Conservation (phyloP, 140 eudicot species). For the Ambrosia hybrid region DNA sequence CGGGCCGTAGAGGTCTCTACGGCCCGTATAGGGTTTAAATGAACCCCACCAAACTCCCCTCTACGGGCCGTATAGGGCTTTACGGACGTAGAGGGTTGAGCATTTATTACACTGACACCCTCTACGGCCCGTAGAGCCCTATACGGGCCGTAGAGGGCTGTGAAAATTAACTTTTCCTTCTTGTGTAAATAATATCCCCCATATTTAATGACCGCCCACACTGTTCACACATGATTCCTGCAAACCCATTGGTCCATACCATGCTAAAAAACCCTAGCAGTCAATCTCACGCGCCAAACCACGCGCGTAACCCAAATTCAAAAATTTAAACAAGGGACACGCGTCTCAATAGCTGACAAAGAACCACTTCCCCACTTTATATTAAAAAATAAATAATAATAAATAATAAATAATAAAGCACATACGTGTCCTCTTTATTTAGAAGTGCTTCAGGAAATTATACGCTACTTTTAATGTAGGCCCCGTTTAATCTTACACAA, state of each 20-base stretch:
- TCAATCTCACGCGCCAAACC: neutral
- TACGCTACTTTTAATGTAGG: slow-evolving; percentile 29
- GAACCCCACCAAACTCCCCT: no score
- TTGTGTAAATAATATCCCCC: neutral
- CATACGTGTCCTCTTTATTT: slow-evolving; percentile 36
- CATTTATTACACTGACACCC: no score
- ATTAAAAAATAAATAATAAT: slow-evolving; percentile 1
- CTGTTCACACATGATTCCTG: slow-evolving; percentile 24
- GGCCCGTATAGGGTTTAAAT: no score
- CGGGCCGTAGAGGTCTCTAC: no score
- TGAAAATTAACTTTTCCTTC: no score
- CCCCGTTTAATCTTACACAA: slow-evolving; percentile 25
- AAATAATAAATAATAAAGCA: slow-evolving; percentile 1
- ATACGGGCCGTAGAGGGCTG: no score
- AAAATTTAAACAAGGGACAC: slow-evolving; percentile 11
- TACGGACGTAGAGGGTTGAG: no score
- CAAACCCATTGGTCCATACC: slow-evolving; percentile 8
- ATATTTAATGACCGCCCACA: slow-evolving; percentile 21
- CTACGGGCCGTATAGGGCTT: no score
- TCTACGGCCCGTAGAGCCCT: no score
- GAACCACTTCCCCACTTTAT: slow-evolving; percentile 23
- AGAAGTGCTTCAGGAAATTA: slow-evolving; percentile 37
- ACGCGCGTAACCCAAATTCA: slow-evolving; percentile 16
- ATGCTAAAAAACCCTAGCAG: neutral
- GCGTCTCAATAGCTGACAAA: slow-evolving; percentile 36